Conservation (phyloP, 164 flowering plant species). For the Magnolia officinalis region DNA sequence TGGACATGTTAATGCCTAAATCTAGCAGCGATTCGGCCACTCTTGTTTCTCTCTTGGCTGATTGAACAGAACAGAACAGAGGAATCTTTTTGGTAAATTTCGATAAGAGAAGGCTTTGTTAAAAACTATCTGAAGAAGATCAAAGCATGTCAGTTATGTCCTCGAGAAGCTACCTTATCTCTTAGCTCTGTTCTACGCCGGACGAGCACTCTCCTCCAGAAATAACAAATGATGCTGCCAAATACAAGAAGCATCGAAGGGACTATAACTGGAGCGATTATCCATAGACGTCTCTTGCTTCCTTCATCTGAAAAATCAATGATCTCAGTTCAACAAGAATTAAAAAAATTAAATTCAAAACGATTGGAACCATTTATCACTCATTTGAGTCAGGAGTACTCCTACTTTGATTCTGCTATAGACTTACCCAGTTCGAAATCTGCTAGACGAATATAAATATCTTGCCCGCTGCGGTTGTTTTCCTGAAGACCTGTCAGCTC, state of each 20-base stretch:
- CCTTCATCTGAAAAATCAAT: neutral
- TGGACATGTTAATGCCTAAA: neutral
- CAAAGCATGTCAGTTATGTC: too few relatives aligned
- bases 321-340: neutral
- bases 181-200: neutral
- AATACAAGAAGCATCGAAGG: neutral
- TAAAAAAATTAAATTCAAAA: neutral
- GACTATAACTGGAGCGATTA: neutral
- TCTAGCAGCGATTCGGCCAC: neutral
- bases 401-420: neutral
- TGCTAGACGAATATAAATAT: constrained; percentile 7
- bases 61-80: neutral
- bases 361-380: too few relatives aligned
- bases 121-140: neutral
- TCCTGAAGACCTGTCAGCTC: neutral
- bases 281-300: neutral
- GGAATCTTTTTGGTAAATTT: neutral
- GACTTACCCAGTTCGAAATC: constrained; percentile 1
- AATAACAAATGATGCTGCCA: neutral
- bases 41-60: neutral
- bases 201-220: too few relatives aligned
- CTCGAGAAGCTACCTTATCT: neutral
- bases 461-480: neutral
- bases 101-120: neutral
- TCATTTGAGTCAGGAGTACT: too few relatives aligned